Conservation (phyloP, 805 yeast species). For the Allodekkera sacchari region DNA sequence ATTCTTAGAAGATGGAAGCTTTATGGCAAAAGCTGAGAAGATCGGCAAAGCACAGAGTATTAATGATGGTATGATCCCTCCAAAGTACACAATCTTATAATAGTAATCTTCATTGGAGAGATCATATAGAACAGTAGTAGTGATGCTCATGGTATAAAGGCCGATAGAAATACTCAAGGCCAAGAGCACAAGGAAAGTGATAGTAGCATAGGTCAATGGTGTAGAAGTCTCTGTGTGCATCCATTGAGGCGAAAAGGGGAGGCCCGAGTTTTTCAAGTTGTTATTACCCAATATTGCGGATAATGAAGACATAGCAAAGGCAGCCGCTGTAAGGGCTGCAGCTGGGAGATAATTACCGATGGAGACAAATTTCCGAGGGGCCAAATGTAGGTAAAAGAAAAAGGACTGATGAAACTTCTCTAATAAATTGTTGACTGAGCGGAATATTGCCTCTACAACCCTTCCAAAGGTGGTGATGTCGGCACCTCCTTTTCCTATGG, state of each 20-base stretch:
- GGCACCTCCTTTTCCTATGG: slow-evolving; percentile 39
- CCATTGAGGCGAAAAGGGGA: slow-evolving; percentile 2
- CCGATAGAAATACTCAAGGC: slow-evolving; percentile 18
- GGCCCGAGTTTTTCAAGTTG: slow-evolving; percentile 17
- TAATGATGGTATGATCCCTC: slow-evolving; percentile 12
- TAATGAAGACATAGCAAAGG: slow-evolving; percentile 63
- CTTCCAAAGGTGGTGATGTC: slow-evolving; percentile 93
- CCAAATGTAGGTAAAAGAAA: slow-evolving; percentile 78
- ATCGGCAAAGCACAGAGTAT: slow-evolving; percentile 6
- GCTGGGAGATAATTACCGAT: slow-evolving; percentile 90
- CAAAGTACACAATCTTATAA: slow-evolving; percentile 4
- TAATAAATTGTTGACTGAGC: slow-evolving; percentile 83
- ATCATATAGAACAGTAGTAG: not conserved
- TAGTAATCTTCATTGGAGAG: slow-evolving; percentile 1
- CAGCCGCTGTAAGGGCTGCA: slow-evolving; percentile 61
- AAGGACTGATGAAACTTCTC: slow-evolving; percentile 97
- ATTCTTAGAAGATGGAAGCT: slow-evolving; percentile 1
- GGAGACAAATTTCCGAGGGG: slow-evolving; percentile 77
- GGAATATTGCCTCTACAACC: slow-evolving; percentile 74
- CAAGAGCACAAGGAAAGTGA: slow-evolving; percentile 23
- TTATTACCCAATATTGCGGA: slow-evolving; percentile 43
- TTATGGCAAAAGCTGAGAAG: not conserved
- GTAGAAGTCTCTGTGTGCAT: slow-evolving; percentile 3
- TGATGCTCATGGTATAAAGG: slow-evolving; percentile 6
- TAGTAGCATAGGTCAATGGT: slow-evolving; percentile 21